Base-by-base conservation (phyloP, 768 basidiomycete genomes). In the Lentinula raphanica region DNA sequence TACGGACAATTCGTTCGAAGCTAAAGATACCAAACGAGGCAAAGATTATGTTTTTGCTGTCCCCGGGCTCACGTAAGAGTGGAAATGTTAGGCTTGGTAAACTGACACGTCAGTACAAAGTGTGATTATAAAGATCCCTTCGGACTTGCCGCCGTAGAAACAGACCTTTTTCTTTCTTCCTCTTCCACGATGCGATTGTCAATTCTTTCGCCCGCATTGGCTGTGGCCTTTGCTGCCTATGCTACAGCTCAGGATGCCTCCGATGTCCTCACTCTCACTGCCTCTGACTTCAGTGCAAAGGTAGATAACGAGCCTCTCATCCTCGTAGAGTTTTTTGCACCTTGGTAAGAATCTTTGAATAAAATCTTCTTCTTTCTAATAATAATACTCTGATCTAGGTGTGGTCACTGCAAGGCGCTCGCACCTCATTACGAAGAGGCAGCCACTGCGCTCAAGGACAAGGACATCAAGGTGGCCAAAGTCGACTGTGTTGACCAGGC, bases 401-500 rank as follows among this genome's bases (percentile, higher is more conserved):
- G 93, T 69, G 93, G 94, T 46, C 94, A 97, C 76, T 97, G 95
- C 80, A 96, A 96, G 68, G 90, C 93, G 32, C 81, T 97, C 54
- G 94, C 93, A 21, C 94, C 94, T 54, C 88, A 96, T 62, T 96
- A 95, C 64, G 92, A 95, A 69, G 87, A 90, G 70, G 96, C 97
- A 3, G 94, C 97, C 1, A 96, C 95, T 11, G 76, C 84, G 35
- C 86, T 99, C 71, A 97, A 96, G 77, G 88, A 87, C 62, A 90
- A 87, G 70, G 79, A 79, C 71, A 92, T 99, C 75, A 89, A 89
- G 71, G 74, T 99, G 54, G 94, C 94, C 63, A 96, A 98, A 70
- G 95, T 98, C 51, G 94, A 98, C 78, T 98, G 96, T 72, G 96
- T 97, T 45, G 94, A 92, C 62, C 80, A 98, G 67, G 84, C 88